phyloP scores from a whole-genome alignment of 2,329 filamentous ascomycete species.

The Fusarium albidum region DNA sequence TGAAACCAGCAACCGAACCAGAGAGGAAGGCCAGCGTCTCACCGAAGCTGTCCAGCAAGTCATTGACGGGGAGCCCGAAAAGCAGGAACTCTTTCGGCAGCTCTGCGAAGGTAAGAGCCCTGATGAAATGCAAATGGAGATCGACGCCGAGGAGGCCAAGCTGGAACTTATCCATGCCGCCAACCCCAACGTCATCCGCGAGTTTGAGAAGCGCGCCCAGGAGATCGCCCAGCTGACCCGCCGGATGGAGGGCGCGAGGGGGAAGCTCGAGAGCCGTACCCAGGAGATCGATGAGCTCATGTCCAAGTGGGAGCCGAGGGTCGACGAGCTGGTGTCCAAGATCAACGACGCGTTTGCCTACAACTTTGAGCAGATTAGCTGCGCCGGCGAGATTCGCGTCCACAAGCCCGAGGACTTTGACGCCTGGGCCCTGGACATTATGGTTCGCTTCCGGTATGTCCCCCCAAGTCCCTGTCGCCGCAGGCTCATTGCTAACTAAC shows the following conservation, averaged over 20 bases:
- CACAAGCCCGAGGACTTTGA: slow-evolving; percentile 95
- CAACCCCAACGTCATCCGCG: slow-evolving; percentile 76
- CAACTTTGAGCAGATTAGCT: slow-evolving; percentile 94
- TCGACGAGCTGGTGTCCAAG: slow-evolving; percentile 78
- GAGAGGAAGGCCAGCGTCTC: slow-evolving; percentile 45
- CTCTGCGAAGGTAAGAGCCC: slow-evolving; percentile 59
- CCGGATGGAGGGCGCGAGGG: slow-evolving; percentile 62
- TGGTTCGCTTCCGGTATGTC: slow-evolving; percentile 88
- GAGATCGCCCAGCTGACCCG: slow-evolving; percentile 73
- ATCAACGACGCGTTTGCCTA: slow-evolving; percentile 93
- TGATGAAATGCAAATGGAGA: slow-evolving; percentile 75
- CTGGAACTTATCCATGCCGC: slow-evolving; percentile 83
- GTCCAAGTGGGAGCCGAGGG: slow-evolving; percentile 79
- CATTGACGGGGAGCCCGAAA: slow-evolving; percentile 49
- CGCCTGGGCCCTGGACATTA: slow-evolving; percentile 91
- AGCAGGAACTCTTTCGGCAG: slow-evolving; percentile 51
- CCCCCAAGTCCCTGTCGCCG: neutral
- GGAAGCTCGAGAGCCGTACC: slow-evolving; percentile 63
- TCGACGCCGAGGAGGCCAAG: slow-evolving; percentile 76
- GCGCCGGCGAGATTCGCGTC: slow-evolving; percentile 87
- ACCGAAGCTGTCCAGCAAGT: slow-evolving; percentile 50
- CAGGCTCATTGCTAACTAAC: slow-evolving; percentile 13
- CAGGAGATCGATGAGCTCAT: slow-evolving; percentile 71
- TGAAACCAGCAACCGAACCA: slow-evolving; percentile 48
- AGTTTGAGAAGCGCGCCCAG: slow-evolving; percentile 77